A percentile compares a stretch with the other conserved stretches of the same genome.
phyloP scores from a whole-genome alignment of 495 filamentous ascomycete genomes.

The Hyaloscypha bicolor region DNA sequence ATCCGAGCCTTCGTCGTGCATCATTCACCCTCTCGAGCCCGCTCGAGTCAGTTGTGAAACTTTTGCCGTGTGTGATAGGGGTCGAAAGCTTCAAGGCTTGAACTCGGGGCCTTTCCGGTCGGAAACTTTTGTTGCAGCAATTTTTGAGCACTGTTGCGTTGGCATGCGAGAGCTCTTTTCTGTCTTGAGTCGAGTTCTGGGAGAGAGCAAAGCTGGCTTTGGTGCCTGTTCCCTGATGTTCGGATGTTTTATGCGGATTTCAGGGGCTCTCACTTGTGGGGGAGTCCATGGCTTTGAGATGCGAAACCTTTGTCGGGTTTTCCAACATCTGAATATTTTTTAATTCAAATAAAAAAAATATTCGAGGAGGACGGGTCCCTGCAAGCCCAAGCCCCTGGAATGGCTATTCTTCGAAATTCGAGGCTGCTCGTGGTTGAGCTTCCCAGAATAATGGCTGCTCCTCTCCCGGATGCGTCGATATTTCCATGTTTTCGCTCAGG shows the following conservation, averaged over 20 bases:
- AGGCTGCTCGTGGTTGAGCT: neutral
- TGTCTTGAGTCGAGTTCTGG: neutral
- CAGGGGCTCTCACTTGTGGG: neutral
- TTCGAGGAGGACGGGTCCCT: neutral
- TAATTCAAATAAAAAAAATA: neutral
- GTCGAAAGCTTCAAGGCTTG: neutral
- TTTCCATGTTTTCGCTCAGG: neutral
- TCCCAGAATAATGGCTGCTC: neutral
- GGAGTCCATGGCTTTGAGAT: neutral
- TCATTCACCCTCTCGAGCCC: neutral
- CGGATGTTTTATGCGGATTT: neutral
- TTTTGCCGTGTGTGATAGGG: neutral
- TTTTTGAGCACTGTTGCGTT: neutral
- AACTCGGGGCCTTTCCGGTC: neutral
- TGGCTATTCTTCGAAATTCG: neutral
- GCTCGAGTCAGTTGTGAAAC: neutral
- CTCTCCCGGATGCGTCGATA: neutral
- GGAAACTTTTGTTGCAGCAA: neutral
- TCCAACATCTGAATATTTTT: neutral
- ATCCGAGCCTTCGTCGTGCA: slow-evolving; percentile 2
- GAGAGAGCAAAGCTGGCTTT: neutral
- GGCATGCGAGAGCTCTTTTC: no score
- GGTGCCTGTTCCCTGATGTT: neutral
- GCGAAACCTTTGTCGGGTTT: neutral
- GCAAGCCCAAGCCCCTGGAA: neutral